phyloP scores from a whole-genome alignment of 2,329 filamentous ascomycete genomes.

The Scytalidium sp. region DNA sequence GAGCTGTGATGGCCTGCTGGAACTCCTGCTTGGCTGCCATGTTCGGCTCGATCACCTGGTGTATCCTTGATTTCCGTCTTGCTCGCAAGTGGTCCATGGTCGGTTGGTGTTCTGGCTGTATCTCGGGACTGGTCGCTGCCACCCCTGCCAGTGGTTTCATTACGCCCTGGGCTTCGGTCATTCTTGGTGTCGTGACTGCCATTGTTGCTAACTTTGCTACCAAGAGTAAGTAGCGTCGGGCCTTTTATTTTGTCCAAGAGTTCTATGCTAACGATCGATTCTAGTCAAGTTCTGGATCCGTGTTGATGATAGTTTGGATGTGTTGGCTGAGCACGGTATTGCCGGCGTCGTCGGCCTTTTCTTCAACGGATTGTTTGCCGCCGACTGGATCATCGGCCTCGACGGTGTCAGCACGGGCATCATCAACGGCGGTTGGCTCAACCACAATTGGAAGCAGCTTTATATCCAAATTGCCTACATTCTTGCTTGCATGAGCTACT shows the following conservation, averaged over 20 bases:
- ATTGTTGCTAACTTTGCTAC: constrained; percentile 66
- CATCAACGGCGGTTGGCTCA: constrained; percentile 66
- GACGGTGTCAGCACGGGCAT: constrained; percentile 72
- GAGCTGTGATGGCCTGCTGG: constrained; percentile 96
- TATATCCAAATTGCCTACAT: constrained; percentile 82
- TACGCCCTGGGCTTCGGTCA: constrained; percentile 63
- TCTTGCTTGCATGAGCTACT: constrained; percentile 60
- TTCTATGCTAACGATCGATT: constrained; percentile 8
- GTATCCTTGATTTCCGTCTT: constrained; percentile 90
- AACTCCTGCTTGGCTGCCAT: constrained; percentile 81
- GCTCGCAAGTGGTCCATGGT: constrained; percentile 89
- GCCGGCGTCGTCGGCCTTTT: constrained; percentile 67
- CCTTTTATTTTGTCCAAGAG: neutral
- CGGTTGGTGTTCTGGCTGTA: constrained; percentile 70
- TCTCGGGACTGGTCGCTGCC: constrained; percentile 68
- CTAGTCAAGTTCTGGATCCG: constrained; percentile 45
- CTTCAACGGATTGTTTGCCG: constrained; percentile 72
- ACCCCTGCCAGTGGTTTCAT: constrained; percentile 69
- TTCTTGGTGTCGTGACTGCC: constrained; percentile 65
- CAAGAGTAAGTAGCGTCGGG: constrained; percentile 42
- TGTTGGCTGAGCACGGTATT: constrained; percentile 69
- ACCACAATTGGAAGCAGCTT: constrained; percentile 70
- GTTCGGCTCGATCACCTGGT: constrained; percentile 91
- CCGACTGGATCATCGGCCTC: constrained; percentile 68
- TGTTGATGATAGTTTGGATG: constrained; percentile 70